Evolutionary conservation across 23 red algal species (phyloP), one percentile per base, ranked within the genome.

Genomic region (Chondrus crispus): DNA sequence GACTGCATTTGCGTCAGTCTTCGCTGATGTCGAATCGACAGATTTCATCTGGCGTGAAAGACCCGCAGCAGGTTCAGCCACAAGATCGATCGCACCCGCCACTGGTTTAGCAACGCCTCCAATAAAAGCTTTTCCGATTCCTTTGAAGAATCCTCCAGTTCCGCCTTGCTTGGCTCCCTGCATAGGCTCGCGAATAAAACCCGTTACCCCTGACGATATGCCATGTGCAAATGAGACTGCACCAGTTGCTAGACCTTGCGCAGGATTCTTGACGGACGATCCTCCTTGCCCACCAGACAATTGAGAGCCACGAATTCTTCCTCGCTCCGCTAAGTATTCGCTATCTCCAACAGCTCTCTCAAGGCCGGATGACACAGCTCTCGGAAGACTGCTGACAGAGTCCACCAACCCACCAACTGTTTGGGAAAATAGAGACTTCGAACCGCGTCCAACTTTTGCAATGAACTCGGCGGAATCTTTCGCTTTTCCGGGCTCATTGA

Each of bases 321-420:
- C 91, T 62, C 97, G 86, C 52, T 96, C 91, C 16, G 93, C 93
- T 39, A 96, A 69, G 66, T 98, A 98, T 39, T 94, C 68, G 60
- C 72, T 82, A 68, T 95, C 95, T 46, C 91, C 94, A 24, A 95
- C 82, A 14, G 94, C 94, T 24, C 88, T 85, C 47, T 95, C 94
- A 44, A 98, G 68, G 20, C 94, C 94, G 12, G 77, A 82, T 19
- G 97, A 95, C 28, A 98, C 68, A 44, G 97, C 89, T 8, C 81
- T 70, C 22, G 97, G 93, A 63, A 98, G 93, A 36, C 88, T 81
- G 28, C 91, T 85, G 26, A 98, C 87, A 37, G 97, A 94, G 28
- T 90, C 80, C 39, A 96, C 81, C 29, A 98, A 72, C 6, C 97
- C 97, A n/a, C 97, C 88, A 16, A 96, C 94, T 22, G 97, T 95